Percentiles rank a stretch among this genome's conserved stretches.
Conservation (phyloP, 75 land plant species). For the Chamaecyparis obtusa region DNA sequence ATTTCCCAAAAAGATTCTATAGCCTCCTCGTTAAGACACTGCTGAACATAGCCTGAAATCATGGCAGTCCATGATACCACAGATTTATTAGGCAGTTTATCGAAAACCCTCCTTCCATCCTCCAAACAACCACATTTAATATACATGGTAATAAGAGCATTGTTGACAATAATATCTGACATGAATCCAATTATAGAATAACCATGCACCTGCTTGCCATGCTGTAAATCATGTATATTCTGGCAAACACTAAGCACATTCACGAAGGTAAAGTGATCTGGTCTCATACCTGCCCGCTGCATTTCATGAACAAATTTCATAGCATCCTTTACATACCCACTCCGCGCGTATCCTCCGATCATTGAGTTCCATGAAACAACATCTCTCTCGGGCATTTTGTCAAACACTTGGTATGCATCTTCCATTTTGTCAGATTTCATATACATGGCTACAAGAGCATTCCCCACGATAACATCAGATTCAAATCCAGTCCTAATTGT, state of each 20-base stretch:
- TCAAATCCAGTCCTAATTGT: conserved; percentile 15
- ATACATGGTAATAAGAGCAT: conserved; percentile 30
- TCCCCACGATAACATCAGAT: conserved; percentile 22
- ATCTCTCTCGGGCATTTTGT: conserved; percentile 14
- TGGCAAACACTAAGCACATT: conserved; percentile 12
- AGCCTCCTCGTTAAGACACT: conserved; percentile 11
- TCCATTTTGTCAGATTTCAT: conserved; percentile 12
- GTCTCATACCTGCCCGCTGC: conserved; percentile 17
- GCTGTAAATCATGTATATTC: not conserved
- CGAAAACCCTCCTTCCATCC: conserved; percentile 20
- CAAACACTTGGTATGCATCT: conserved; percentile 23
- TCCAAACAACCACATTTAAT: conserved; percentile 13
- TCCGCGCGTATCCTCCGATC: conserved; percentile 24
- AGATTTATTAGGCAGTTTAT: conserved; percentile 7
- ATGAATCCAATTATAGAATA: conserved; percentile 12
- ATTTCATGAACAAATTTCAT: conserved; percentile 14
- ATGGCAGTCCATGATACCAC: conserved; percentile 26
- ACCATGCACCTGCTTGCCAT: conserved; percentile 19
- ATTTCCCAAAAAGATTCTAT: conserved; percentile 20
- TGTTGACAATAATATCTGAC: conserved; percentile 14
- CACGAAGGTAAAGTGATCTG: conserved; percentile 13
- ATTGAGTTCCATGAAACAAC: conserved; percentile 24
- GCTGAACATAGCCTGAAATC: conserved; percentile 18
- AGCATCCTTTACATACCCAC: conserved; percentile 16
- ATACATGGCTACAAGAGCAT: conserved; percentile 22